Percentiles rank a stretch among this genome's conserved stretches.
These are phyloP conservation scores for Isatis lusitanica DNA, from an alignment of 441 rosid species.

Conservation along the genomic window DNA sequence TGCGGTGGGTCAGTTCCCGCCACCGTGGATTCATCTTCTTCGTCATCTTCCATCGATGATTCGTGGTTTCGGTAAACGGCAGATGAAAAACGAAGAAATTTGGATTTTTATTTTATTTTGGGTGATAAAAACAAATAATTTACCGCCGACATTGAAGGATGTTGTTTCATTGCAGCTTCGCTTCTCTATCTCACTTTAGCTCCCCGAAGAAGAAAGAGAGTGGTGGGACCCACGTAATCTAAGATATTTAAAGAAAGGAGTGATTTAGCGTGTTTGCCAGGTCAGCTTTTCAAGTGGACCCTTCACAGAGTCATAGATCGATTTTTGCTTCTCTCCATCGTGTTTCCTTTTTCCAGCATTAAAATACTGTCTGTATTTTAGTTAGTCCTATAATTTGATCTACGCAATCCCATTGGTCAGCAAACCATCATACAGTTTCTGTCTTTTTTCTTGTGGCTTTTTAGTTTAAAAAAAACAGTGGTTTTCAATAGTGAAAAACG, in stretches of 20 bases:
- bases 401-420: slow-evolving; percentile 24
- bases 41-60: slow-evolving; percentile 16
- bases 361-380: not conserved
- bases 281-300: slow-evolving; percentile 30
- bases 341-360: not conserved
- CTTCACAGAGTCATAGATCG: not conserved
- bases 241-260: slow-evolving; percentile 11
- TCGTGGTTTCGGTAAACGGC: not conserved
- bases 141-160: slow-evolving; percentile 20
- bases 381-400: not conserved
- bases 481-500: not conserved
- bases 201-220: not conserved
- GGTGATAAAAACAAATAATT: too few species aligned
- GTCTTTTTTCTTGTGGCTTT: not conserved
- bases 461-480: too few species aligned
- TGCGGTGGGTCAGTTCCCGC: slow-evolving; percentile 37
- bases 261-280: slow-evolving; percentile 31
- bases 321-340: not conserved
- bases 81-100: not conserved
- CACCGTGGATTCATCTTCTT: slow-evolving; percentile 27
- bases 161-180: slow-evolving; percentile 23
- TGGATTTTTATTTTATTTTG: too few species aligned
- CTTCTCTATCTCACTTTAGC: not conserved
- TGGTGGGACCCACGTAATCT: slow-evolving; percentile 28
- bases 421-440: not conserved